phyloP scores from a whole-genome alignment of 768 basidiomycete species.

The Neoboletus brunneissimus region DNA sequence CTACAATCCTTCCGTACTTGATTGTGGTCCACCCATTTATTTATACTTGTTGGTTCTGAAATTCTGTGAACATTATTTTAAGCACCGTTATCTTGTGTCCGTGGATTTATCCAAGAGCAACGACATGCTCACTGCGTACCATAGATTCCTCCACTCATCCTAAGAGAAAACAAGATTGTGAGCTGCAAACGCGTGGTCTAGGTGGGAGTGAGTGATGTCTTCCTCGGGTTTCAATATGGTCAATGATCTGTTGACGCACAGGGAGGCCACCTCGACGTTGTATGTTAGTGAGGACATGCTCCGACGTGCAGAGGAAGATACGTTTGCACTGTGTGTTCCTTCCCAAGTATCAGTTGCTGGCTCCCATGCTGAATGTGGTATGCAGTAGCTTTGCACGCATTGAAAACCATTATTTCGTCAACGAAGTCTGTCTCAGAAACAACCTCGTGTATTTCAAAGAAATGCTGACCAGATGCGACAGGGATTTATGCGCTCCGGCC shows the following conservation, averaged over 20 bases:
- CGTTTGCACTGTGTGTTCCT: constrained; percentile 66
- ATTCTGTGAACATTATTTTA: constrained; percentile 28
- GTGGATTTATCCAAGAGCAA: constrained; percentile 79
- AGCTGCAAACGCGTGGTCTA: constrained; percentile 85
- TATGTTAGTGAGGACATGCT: constrained; percentile 66
- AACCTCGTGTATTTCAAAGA: not conserved
- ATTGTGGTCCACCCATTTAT: not conserved
- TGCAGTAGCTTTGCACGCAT: constrained; percentile 80
- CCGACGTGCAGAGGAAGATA: constrained; percentile 64
- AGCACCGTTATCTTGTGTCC: constrained; percentile 79
- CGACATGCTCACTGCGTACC: constrained; percentile 83
- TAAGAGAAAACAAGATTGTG: constrained; percentile 61
- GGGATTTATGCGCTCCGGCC: constrained; percentile 87
- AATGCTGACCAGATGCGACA: constrained; percentile 26
- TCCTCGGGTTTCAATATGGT: not conserved
- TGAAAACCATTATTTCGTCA: constrained; percentile 90
- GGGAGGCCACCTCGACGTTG: constrained; percentile 81
- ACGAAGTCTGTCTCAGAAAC: constrained; percentile 47
- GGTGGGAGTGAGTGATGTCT: constrained; percentile 73
- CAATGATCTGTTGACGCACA: constrained; percentile 27
- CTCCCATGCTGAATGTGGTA: constrained; percentile 1
- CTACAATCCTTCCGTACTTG: too few species aligned
- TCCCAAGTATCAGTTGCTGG: constrained; percentile 4
- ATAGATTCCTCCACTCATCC: constrained; percentile 67
- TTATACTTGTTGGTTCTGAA: too few species aligned